A percentile compares a stretch with the other conserved stretches of the same genome.
phyloP scores from a whole-genome alignment of 768 basidiomycete species.

The Agaricus sinodeliciosus region DNA sequence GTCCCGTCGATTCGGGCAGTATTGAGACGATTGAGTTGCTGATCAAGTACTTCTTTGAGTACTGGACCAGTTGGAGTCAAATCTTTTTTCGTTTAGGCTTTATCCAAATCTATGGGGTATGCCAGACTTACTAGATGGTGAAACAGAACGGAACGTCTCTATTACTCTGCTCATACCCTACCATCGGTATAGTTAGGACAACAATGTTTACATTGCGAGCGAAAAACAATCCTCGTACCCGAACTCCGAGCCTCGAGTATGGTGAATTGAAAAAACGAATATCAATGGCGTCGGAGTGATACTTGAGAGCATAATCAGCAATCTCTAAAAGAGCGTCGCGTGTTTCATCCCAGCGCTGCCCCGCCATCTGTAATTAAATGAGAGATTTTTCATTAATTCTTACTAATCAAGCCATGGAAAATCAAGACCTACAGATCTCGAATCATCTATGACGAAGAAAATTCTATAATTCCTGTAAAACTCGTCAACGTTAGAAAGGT shows the following conservation, averaged over 20 bases:
- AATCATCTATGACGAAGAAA: slow-evolving; percentile 24
- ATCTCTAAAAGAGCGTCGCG: slow-evolving; percentile 22
- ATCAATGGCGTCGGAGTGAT: slow-evolving; percentile 19
- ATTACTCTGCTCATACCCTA: slow-evolving; percentile 16
- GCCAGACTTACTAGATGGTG: slow-evolving; percentile 10
- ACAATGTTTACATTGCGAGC: neutral
- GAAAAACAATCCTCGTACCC: neutral
- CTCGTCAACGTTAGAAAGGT: neutral
- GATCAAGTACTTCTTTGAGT: slow-evolving; percentile 12
- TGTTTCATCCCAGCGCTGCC: slow-evolving; percentile 19
- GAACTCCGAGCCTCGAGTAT: neutral
- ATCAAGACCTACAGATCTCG: slow-evolving; percentile 19
- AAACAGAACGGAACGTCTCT: slow-evolving; percentile 16
- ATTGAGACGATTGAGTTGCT: slow-evolving; percentile 19
- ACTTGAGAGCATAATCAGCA: slow-evolving; percentile 21
- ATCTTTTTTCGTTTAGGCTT: slow-evolving; percentile 11
- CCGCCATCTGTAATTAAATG: slow-evolving; percentile 14
- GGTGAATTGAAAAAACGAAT: slow-evolving; percentile 22
- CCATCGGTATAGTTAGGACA: neutral
- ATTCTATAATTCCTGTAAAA: slow-evolving; percentile 21
- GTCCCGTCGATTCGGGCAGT: slow-evolving; percentile 6
- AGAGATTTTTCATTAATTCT: neutral
- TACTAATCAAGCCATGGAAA: neutral
- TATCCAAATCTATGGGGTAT: neutral
- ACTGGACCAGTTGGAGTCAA: slow-evolving; percentile 24